phyloP scores from a whole-genome alignment of 1,284 basidiomycete genomes.

The Cystobasidium sp. region DNA sequence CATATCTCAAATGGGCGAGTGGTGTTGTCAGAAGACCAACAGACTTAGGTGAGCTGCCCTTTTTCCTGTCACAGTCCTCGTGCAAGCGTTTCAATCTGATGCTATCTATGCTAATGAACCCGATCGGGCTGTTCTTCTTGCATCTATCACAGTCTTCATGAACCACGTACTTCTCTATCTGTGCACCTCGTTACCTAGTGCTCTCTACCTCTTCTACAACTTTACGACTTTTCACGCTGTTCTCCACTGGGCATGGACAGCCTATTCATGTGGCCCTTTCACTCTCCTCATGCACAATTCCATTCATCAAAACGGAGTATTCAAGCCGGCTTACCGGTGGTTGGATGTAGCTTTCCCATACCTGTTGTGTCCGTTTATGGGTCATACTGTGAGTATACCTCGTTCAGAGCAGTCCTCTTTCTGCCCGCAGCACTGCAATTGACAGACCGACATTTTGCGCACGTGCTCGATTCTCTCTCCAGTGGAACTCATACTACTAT shows the following conservation, averaged over 20 bases:
- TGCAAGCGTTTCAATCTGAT: neutral
- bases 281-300: constrained; percentile 41
- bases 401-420: neutral
- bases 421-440: neutral
- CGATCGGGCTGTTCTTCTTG: neutral
- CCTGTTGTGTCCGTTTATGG: constrained; percentile 22
- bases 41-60: constrained; percentile 15
- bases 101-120: neutral
- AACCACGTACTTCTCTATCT: constrained; percentile 35
- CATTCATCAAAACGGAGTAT: constrained; percentile 29
- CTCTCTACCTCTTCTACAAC: constrained; percentile 29
- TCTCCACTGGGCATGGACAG: constrained; percentile 21
- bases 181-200: constrained; percentile 28
- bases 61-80: neutral
- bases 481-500: constrained; percentile 35
- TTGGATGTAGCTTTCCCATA: constrained; percentile 33
- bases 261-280: constrained; percentile 24
- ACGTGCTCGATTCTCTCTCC: neutral
- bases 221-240: constrained; percentile 19
- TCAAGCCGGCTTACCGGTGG: constrained; percentile 2
- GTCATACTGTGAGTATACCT: constrained; percentile 21
- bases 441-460: neutral
- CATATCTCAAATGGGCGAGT: constrained; percentile 13
- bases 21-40: constrained; percentile 17
- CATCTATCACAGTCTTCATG: constrained; percentile 26